Evolutionary conservation across 768 basidiomycete genomes (phyloP).

Genomic region (Rhizopogon sp.): DNA sequence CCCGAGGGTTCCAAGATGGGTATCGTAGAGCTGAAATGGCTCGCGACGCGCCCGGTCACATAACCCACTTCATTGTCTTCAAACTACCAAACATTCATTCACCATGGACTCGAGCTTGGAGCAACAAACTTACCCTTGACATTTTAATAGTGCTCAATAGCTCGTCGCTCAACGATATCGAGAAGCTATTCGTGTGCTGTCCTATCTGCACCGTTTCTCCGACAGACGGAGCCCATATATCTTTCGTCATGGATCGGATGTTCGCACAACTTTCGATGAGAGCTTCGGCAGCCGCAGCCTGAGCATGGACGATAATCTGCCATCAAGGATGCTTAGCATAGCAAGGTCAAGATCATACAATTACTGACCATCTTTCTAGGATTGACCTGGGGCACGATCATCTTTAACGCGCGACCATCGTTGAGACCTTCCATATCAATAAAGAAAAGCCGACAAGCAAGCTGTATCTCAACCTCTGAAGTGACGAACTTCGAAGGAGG

Average conservation of each 20-base stretch:
- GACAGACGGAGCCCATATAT: constrained; percentile 74
- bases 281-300: constrained; percentile 56
- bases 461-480: constrained; percentile 67
- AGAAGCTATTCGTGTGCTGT: constrained; percentile 93
- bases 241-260: constrained; percentile 87
- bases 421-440: constrained; percentile 96
- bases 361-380: constrained; percentile 85
- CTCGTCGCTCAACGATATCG: constrained; percentile 89
- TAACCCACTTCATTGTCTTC: constrained; percentile 97
- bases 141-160: constrained; percentile 74
- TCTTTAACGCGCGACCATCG: constrained; percentile 95
- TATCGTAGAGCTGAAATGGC: constrained; percentile 82
- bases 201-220: constrained; percentile 88
- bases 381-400: constrained; percentile 93
- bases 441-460: constrained; percentile 84
- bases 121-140: constrained; percentile 58
- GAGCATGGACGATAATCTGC: constrained; percentile 88
- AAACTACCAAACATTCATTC: constrained; percentile 48
- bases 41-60: constrained; percentile 82
- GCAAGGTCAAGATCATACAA: neutral
- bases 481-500: constrained; percentile 89
- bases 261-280: constrained; percentile 79
- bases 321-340: neutral
- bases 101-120: neutral
- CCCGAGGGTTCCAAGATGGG: constrained; percentile 77